Evolutionary conservation across 805 yeast species (phyloP).

Genomic region (Saturnispora dispora): DNA sequence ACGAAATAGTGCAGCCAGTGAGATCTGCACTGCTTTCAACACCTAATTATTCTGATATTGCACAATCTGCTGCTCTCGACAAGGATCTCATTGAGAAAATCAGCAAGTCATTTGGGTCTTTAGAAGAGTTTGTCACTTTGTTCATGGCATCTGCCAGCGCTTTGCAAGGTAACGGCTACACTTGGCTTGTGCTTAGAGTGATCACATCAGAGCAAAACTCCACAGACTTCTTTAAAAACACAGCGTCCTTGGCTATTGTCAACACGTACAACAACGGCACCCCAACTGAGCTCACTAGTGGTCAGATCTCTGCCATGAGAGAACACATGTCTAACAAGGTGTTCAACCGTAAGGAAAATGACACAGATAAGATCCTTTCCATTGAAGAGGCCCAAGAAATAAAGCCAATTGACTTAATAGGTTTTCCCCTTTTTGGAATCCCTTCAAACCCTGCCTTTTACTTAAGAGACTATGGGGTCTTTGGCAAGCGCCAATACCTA

Average conservation of each 20-base stretch:
- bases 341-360: conserved; percentile 9
- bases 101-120: conserved; percentile 58
- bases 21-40: conserved; percentile 30
- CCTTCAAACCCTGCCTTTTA: conserved; percentile 68
- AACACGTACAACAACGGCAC: conserved; percentile 89
- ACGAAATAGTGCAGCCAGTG: conserved; percentile 18
- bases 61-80: conserved; percentile 16
- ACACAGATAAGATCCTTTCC: conserved; percentile 21
- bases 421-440: conserved; percentile 57
- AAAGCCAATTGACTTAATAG: conserved; percentile 31
- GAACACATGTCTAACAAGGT: conserved; percentile 11
- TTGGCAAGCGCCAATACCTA: conserved; percentile 65
- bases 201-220: conserved; percentile 15
- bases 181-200: conserved; percentile 72
- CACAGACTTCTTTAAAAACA: conserved; percentile 14
- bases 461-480: conserved; percentile 68
- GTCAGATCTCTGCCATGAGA: conserved; percentile 30
- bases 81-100: conserved; percentile 38
- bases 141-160: conserved; percentile 59
- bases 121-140: conserved; percentile 65
- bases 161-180: conserved; percentile 81
- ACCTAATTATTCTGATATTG: conserved; percentile 24
- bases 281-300: conserved; percentile 55
- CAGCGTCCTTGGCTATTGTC: conserved; percentile 50
- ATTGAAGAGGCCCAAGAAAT: conserved; percentile 35